Base-by-base conservation (phyloP, 192 early-diverging fungal species). In the Pilobolus umbonatus region DNA sequence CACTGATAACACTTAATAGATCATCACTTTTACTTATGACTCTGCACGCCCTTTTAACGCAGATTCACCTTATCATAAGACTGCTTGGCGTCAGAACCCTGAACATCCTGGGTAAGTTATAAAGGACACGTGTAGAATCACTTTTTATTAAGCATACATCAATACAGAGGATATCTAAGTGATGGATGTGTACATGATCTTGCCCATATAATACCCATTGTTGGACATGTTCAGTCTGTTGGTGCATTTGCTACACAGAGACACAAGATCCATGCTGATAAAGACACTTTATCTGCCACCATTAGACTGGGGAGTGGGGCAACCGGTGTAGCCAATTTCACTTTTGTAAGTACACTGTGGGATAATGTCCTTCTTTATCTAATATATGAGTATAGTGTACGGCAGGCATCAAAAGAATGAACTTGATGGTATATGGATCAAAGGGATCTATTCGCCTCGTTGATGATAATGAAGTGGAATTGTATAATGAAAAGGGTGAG, bases 181-280 rank as follows among this genome's bases (percentile, higher is more conserved):
- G 69, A 72, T 39, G 69, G 69, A 15, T 44, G 63, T 43, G 69
- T 72, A 15, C 69, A 72, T 34, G 60, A 72, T 40, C 48, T 72
- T 58, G 55, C 52, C 28, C 62, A 64, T 26, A 30, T 72, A 24
- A 15, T 62, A 4, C 51, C 45, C 21, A 54, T 66, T n/a, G 25
- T 72, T 9, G 69, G 69, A 25, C 30, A 51, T 11, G 55, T 72
- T 31, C 40, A 66, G 2, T 36, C 44, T 29, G 64, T 72, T 9
- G 43, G 21, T 42, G 59, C 69, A 4, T 57, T 72, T 46, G 35
- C 69, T 28, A 55, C 62, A 14, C 28, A 60, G 50, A 54, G 28
- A 36, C 35, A 72, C 17, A 26, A 29, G 19, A 56, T 65, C 22
- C 69, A 72, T 62, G 62, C 29, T 39, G 58, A 34, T 29, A 60